Evolutionary conservation across 108 stramenopile genomes (phyloP).

Genomic region (Cyclotella sp.): DNA sequence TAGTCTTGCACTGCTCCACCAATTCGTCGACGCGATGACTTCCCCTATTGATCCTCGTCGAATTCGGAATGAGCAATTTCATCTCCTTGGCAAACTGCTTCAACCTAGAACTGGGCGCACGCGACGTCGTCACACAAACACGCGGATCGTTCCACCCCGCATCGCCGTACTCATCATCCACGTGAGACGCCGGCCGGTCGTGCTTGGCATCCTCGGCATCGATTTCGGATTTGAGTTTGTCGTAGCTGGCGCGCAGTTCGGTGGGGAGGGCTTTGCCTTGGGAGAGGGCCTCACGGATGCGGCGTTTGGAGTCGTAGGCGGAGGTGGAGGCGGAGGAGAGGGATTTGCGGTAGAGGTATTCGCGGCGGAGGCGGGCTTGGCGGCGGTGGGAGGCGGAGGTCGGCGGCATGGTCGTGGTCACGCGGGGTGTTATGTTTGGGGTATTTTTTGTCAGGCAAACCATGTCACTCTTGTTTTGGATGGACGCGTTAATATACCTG

Average conservation of each 20-base stretch:
- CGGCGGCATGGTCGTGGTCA: constrained; percentile 36
- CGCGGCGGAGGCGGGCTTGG: constrained; percentile 95
- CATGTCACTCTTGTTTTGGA: too few relatives aligned
- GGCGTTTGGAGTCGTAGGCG: constrained; percentile 90
- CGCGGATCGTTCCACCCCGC: constrained; percentile 93
- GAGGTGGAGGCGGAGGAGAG: constrained; percentile 76
- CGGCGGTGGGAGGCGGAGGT: constrained; percentile 86
- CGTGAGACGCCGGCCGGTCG: constrained; percentile 54
- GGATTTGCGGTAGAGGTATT: constrained; percentile 95
- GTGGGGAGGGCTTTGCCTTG: constrained; percentile 94
- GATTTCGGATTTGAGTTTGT: constrained; percentile 70
- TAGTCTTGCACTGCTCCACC: constrained; percentile 86
- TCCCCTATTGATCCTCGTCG: constrained; percentile 95
- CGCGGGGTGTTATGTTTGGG: too few relatives aligned
- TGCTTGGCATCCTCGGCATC: constrained; percentile 87
- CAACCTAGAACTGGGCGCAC: constrained; percentile 92
- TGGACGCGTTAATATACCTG: too few relatives aligned
- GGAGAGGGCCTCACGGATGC: constrained; percentile 86
- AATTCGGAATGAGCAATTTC: constrained; percentile 94
- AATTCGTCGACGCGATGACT: constrained; percentile 93
- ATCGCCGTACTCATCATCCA: constrained; percentile 98
- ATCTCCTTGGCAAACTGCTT: constrained; percentile 99
- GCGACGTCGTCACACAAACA: constrained; percentile 96
- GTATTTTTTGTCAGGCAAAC: too few relatives aligned
- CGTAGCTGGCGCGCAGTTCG: constrained; percentile 87